Evolutionary conservation across 768 basidiomycete genomes (phyloP).

Genomic region (Coprinopsis strossmayeri): DNA sequence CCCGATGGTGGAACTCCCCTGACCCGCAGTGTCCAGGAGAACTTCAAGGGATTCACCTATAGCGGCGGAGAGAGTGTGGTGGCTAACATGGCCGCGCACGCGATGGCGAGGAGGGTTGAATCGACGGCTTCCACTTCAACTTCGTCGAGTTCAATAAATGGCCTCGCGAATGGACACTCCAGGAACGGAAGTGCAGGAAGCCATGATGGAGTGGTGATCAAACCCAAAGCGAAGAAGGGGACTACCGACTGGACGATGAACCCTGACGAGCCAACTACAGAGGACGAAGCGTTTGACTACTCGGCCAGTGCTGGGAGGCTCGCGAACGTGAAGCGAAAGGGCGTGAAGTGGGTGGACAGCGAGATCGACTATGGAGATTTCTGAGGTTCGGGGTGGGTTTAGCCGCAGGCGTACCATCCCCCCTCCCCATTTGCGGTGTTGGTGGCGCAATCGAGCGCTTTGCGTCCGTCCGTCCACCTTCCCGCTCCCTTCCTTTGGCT

Average conservation of each 20-base stretch:
- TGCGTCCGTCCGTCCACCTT: too few species aligned
- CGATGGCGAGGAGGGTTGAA: constrained; percentile 17
- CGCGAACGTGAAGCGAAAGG: constrained; percentile 49
- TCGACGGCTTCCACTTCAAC: not conserved
- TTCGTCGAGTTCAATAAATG: not conserved
- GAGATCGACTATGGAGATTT: not conserved
- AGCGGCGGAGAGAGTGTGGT: constrained; percentile 66
- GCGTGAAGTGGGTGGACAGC: constrained; percentile 10
- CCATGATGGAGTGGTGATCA: not conserved
- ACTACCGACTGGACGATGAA: constrained; percentile 50
- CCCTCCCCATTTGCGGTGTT: too few species aligned
- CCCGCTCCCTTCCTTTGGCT: too few species aligned
- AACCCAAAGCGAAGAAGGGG: constrained; percentile 24
- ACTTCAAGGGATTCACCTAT: constrained; percentile 93
- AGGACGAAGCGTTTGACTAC: constrained; percentile 73
- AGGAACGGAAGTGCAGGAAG: not conserved
- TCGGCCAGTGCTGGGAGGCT: constrained; percentile 63
- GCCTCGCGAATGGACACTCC: not conserved
- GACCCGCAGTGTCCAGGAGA: constrained; percentile 91
- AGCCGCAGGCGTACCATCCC: too few species aligned
- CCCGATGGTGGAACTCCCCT: constrained; percentile 57
- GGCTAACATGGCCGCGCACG: constrained; percentile 28
- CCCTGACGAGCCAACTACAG: constrained; percentile 48
- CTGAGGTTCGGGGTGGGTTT: too few species aligned
- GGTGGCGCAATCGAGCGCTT: too few species aligned